Conservation (phyloP, 2,329 filamentous ascomycete genomes). For the Dendrostoma leiphaemia region DNA sequence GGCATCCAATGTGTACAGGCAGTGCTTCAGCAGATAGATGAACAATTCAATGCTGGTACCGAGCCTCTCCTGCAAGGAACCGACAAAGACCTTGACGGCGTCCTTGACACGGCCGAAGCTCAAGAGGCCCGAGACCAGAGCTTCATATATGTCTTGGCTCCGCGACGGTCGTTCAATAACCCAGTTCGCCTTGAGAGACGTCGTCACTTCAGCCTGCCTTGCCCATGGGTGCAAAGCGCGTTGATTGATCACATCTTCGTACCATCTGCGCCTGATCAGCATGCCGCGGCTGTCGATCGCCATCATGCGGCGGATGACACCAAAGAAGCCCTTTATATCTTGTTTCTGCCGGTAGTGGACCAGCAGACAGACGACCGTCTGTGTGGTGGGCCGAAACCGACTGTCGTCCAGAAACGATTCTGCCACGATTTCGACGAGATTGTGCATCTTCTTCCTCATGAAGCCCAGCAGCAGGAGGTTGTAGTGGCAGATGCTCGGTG, state of each 20-base stretch:
- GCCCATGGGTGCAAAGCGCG: constrained; percentile 30
- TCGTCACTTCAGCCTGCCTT: constrained; percentile 22
- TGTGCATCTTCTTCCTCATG: constrained; percentile 45
- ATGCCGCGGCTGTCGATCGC: constrained; percentile 40
- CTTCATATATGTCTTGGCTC: constrained; percentile 39
- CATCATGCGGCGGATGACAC: constrained; percentile 43
- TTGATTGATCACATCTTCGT: constrained; percentile 29
- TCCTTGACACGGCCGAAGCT: constrained; percentile 44
- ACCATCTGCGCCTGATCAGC: constrained; percentile 34
- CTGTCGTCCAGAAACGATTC: constrained; percentile 47
- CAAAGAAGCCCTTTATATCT: constrained; percentile 42
- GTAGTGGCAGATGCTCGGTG: constrained; percentile 67
- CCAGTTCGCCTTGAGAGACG: constrained; percentile 28
- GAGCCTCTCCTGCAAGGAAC: constrained; percentile 36
- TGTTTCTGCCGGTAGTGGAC: constrained; percentile 45
- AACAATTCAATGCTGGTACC: constrained; percentile 30
- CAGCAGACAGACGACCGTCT: constrained; percentile 48
- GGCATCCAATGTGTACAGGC: constrained; percentile 38
- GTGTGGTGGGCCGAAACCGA: constrained; percentile 44
- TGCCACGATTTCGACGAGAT: constrained; percentile 52
- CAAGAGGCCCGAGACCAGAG: constrained; percentile 47
- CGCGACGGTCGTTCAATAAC: constrained; percentile 40
- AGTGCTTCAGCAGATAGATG: constrained; percentile 39
- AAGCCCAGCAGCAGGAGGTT: constrained; percentile 71
- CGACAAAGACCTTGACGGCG: constrained; percentile 41